Evolutionary conservation across 2,329 filamentous ascomycete genomes (phyloP).

Genomic region (Fusarium sarcochroum): DNA sequence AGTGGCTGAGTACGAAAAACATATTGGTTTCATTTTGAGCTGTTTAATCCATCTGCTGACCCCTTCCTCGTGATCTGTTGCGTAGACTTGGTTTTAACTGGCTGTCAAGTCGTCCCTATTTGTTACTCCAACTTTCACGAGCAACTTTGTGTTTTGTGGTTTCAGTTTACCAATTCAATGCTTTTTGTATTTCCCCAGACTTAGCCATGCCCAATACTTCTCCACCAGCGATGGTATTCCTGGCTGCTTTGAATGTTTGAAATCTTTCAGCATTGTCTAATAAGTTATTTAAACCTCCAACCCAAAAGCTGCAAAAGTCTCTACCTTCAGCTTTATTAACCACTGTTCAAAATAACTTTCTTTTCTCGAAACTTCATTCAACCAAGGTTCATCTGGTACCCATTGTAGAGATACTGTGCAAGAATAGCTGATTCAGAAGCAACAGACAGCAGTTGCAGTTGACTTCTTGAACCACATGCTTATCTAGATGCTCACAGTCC

Average conservation of each 20-base stretch:
- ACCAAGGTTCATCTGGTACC: constrained; percentile 6
- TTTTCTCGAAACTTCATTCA: not conserved
- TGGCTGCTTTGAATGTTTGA: no score
- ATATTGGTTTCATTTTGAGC: not conserved
- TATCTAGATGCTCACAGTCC: not conserved
- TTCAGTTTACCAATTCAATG: no score
- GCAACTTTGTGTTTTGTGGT: not conserved
- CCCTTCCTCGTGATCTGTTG: constrained; percentile 11
- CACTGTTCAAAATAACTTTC: no score
- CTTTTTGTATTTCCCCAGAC: no score
- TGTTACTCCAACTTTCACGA: constrained; percentile 1
- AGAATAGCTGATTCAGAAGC: constrained; percentile 2
- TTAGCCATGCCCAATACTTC: no score
- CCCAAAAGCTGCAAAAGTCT: no score
- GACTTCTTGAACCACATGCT: not conserved
- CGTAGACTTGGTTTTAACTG: constrained; percentile 5
- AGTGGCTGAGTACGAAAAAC: constrained; percentile 13
- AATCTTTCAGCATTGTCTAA: no score
- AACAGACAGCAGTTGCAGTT: not conserved
- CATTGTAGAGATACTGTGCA: not conserved
- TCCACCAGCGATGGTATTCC: no score
- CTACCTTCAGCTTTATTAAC: no score
- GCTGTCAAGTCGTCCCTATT: not conserved
- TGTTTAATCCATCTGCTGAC: constrained; percentile 1
- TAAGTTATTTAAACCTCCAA: no score